A percentile compares a stretch with the other conserved stretches of the same genome.
These are phyloP conservation scores for Xylaria sp. DNA, from an alignment of 495 filamentous ascomycete genomes.

Conservation along the genomic window DNA sequence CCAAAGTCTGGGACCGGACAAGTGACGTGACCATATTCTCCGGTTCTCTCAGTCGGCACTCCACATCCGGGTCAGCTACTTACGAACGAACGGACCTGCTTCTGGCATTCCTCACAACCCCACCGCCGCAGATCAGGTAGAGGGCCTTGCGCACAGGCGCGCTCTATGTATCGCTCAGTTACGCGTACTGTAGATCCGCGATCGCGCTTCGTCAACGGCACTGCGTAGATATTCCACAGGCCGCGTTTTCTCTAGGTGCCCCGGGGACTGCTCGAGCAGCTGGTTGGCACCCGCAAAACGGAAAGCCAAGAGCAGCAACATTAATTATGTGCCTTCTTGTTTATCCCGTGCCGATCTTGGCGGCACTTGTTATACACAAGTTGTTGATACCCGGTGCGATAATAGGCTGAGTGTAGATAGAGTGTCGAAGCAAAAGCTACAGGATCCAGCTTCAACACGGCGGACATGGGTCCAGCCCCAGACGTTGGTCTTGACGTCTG, in stretches of 20 bases:
- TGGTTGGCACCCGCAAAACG: conserved; percentile 1
- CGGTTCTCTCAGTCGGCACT: conserved; percentile 36
- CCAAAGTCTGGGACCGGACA: conserved; percentile 25
- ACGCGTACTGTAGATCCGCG: neutral
- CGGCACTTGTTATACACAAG: neutral
- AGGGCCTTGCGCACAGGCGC: neutral
- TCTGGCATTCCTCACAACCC: neutral
- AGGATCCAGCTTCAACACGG: conserved; percentile 41
- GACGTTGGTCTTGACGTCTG: conserved; percentile 41
- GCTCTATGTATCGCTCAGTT: neutral
- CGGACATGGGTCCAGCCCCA: conserved; percentile 43
- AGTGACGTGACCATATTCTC: conserved; percentile 43
- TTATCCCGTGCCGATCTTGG: neutral
- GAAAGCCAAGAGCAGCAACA: neutral
- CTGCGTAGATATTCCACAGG: neutral
- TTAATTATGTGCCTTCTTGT: neutral
- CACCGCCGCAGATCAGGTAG: neutral
- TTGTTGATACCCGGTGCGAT: neutral
- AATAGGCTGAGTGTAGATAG: conserved; percentile 19
- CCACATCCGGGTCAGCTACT: conserved; percentile 44
- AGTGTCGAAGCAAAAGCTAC: conserved; percentile 50
- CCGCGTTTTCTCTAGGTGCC: neutral
- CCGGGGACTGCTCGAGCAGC: conserved; percentile 9
- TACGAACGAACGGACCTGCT: conserved; percentile 28
- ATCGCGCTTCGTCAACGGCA: neutral